Evolutionary conservation across 2,329 filamentous ascomycete species (phyloP), one percentile per base, ranked within the genome.

Genomic region (Fusarium mexicanum): DNA sequence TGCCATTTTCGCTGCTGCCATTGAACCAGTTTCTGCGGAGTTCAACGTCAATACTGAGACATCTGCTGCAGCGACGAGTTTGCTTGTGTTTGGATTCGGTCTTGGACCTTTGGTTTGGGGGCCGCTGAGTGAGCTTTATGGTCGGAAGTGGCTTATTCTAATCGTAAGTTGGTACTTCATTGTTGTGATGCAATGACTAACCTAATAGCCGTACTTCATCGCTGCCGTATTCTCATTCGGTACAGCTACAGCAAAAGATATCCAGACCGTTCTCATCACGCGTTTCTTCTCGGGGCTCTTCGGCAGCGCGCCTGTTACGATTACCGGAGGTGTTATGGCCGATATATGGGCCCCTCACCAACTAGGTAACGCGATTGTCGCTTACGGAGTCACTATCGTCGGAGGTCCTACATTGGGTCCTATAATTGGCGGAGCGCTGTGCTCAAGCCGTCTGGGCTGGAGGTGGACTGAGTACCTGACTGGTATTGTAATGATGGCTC

Each of bases 81-180:
- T 63, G 26, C 61, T 63, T 16, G 51, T 63, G 3, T 63, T 63
- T 14, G 61, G 51, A 1, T 64, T 64, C 8, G 61, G 43, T 6
- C 29, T 64, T 16, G 61, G 61, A 1, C 54, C 61, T 8, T 31
- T 64, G 20, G 9, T 64, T 4, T 64, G 61, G 61, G 61, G 43
- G 1, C 61, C 61, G 1, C 8, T 64, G 37, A 61, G 54, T 24
- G 61, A 64, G 1, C 29, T 64, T 1, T 50, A 64, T 2, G 61
- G 61, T 24, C 61, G 61, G 16, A 63, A 63, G 17, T 63, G 61
- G 61, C 38, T 46, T 5, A 61, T 64, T 8, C 54, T 61, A 0
- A 26, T 50, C 6, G 55, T 64, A 1, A 18, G 43, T 48, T 20
- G 3, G 1, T 1, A 12, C 10, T 33, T 0, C 12, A 35, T 35